Evolutionary conservation across 805 yeast species (phyloP).

Genomic region (Zygosaccharomyces pseudorouxii): DNA sequence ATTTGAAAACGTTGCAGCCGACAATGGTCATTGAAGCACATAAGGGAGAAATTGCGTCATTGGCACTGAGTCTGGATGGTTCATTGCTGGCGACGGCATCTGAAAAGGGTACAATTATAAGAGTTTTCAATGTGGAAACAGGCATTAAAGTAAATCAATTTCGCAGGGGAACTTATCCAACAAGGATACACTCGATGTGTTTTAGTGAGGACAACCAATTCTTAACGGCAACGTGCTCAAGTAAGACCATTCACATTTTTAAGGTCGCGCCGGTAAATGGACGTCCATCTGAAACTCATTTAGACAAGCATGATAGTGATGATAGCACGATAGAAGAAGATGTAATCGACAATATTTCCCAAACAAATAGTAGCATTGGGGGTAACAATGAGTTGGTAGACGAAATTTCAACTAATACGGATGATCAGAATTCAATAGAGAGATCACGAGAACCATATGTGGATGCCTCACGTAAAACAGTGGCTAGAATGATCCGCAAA

Average conservation of each 20-base stretch:
- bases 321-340: conserved; percentile 39
- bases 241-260: conserved; percentile 91
- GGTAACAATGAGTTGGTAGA: conserved; percentile 9
- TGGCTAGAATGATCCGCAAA: conserved; percentile 68
- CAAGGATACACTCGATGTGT: conserved; percentile 68
- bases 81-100: conserved; percentile 66
- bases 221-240: conserved; percentile 79
- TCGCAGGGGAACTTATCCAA: conserved; percentile 79
- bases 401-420: conserved; percentile 10
- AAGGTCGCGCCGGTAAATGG: conserved; percentile 42
- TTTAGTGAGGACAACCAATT: conserved; percentile 68
- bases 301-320: conserved; percentile 30
- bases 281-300: conserved; percentile 2
- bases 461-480: conserved; percentile 65
- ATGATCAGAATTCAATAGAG: conserved; percentile 12
- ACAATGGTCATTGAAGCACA: conserved; percentile 70
- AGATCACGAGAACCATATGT: conserved; percentile 54
- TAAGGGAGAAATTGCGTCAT: conserved; percentile 59
- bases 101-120: conserved; percentile 69
- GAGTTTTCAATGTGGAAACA: conserved; percentile 60
- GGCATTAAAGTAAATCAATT: conserved; percentile 64
- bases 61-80: conserved; percentile 63
- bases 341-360: conserved; percentile 14
- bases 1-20: conserved; percentile 58
- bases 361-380: conserved; percentile 7